These are phyloP conservation scores for Aspergillus sclerotialis DNA, from an alignment of 2,329 filamentous ascomycete species.

Conservation along the genomic window DNA sequence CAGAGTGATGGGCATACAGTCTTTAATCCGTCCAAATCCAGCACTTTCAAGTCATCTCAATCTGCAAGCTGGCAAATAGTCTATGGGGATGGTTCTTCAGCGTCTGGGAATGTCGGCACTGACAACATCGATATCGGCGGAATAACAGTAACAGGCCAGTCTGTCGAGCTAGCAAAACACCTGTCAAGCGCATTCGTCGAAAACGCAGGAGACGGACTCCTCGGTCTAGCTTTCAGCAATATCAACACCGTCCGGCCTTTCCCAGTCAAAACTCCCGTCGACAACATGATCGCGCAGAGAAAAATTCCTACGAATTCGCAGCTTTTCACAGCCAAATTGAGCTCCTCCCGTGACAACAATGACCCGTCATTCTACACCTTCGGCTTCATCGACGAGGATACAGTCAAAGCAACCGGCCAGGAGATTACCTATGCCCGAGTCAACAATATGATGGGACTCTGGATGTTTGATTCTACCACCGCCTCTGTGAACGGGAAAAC, in stretches of 20 bases:
- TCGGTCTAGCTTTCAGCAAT: slow-evolving; percentile 58
- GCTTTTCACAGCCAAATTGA: slow-evolving; percentile 60
- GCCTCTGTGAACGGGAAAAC: slow-evolving; percentile 52
- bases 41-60: slow-evolving; percentile 47
- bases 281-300: slow-evolving; percentile 58
- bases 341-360: slow-evolving; percentile 46
- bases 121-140: slow-evolving; percentile 59
- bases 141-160: slow-evolving; percentile 54
- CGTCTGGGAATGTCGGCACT: slow-evolving; percentile 58
- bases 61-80: slow-evolving; percentile 57
- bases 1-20: slow-evolving; percentile 41
- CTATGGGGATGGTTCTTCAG: slow-evolving; percentile 63
- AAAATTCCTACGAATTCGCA: slow-evolving; percentile 48
- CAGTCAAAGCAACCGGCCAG: slow-evolving; percentile 47
- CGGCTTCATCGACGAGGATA: slow-evolving; percentile 61
- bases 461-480: slow-evolving; percentile 56
- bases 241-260: slow-evolving; percentile 57
- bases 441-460: slow-evolving; percentile 61
- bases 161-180: slow-evolving; percentile 56
- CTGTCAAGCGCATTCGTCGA: slow-evolving; percentile 53
- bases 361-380: slow-evolving; percentile 64
- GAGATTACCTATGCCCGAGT: slow-evolving; percentile 55
- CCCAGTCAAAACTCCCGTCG: slow-evolving; percentile 55
- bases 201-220: slow-evolving; percentile 55
- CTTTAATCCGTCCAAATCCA: slow-evolving; percentile 56